These are phyloP conservation scores for Phytophthora pisi DNA, from an alignment of 352 stramenopile species.

Conservation along the genomic window DNA sequence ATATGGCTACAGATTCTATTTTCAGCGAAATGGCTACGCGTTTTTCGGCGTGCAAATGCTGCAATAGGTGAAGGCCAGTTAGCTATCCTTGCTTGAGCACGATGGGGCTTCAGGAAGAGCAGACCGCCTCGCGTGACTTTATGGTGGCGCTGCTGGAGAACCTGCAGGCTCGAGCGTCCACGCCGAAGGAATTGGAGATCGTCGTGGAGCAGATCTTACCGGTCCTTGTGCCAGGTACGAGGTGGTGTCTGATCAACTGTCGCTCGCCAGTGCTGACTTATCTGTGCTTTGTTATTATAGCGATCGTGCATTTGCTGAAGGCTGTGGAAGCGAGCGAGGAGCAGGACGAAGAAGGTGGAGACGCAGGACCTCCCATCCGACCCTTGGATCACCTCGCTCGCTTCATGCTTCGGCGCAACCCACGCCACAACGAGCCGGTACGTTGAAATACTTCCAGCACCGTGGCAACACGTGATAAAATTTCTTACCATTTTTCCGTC, in stretches of 20 bases:
- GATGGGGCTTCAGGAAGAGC: slow-evolving; percentile 38
- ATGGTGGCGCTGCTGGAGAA: slow-evolving; percentile 43
- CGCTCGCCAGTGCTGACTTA: background rate
- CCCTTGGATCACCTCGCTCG: slow-evolving; percentile 71
- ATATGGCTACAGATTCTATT: slow-evolving; percentile 22
- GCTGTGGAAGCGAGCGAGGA: slow-evolving; percentile 48
- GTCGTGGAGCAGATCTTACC: slow-evolving; percentile 64
- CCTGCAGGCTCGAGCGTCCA: slow-evolving; percentile 34
- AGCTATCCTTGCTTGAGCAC: background rate
- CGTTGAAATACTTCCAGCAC: slow-evolving; percentile 6
- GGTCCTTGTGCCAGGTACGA: slow-evolving; percentile 57
- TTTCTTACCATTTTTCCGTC: background rate
- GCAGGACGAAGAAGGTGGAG: slow-evolving; percentile 44
- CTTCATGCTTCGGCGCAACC: slow-evolving; percentile 73
- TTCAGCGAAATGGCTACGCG: slow-evolving; percentile 17
- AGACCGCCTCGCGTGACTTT: slow-evolving; percentile 47
- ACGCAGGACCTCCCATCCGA: slow-evolving; percentile 44
- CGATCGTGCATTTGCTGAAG: slow-evolving; percentile 61
- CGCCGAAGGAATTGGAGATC: slow-evolving; percentile 49
- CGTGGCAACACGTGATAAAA: too few species aligned
- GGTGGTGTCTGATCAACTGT: background rate
- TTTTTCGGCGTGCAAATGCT: background rate
- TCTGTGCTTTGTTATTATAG: slow-evolving; percentile 20
- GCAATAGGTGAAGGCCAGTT: background rate
- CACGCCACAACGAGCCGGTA: slow-evolving; percentile 56